Evolutionary conservation across 2,329 filamentous ascomycete genomes (phyloP).

Genomic region (Aspergillus sp.): DNA sequence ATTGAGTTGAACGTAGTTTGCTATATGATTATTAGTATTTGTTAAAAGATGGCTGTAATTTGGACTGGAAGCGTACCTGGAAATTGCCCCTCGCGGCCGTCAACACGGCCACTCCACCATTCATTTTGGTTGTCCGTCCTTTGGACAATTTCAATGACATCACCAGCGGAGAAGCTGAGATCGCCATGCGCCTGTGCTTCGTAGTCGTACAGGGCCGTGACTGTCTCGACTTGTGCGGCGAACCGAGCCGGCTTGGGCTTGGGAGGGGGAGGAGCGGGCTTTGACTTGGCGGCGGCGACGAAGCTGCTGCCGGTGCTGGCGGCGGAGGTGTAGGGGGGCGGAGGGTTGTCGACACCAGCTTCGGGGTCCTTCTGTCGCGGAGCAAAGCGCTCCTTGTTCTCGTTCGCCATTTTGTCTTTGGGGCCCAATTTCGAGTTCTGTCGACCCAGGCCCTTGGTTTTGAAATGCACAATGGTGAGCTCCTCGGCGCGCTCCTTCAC

Average conservation of each 20-base stretch:
- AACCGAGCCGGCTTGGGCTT: constrained; percentile 79
- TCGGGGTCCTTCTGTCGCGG: constrained; percentile 41
- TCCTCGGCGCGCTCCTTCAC: constrained; percentile 85
- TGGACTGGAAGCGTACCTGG: constrained; percentile 65
- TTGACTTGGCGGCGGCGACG: constrained; percentile 64
- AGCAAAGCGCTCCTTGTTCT: constrained; percentile 35
- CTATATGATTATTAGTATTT: constrained; percentile 22
- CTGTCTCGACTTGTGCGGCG: constrained; percentile 70
- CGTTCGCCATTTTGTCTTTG: constrained; percentile 38
- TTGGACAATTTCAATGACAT: constrained; percentile 82
- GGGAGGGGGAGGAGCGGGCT: constrained; percentile 67
- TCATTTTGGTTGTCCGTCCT: constrained; percentile 91
- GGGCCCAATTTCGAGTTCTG: constrained; percentile 31
- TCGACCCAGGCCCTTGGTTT: constrained; percentile 69
- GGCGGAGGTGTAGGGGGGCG: constrained; percentile 66
- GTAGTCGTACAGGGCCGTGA: constrained; percentile 92
- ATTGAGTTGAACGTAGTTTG: constrained; percentile 40
- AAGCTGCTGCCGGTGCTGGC: constrained; percentile 44
- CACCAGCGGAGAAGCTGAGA: constrained; percentile 83
- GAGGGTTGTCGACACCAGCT: constrained; percentile 55
- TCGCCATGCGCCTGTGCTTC: constrained; percentile 94
- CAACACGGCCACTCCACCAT: constrained; percentile 88
- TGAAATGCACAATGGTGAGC: constrained; percentile 85
- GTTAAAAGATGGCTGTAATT: neutral
- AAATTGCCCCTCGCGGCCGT: constrained; percentile 84